Evolutionary conservation across 306 rosid species (phyloP).

Genomic region (Chamaecrista fasciculata): DNA sequence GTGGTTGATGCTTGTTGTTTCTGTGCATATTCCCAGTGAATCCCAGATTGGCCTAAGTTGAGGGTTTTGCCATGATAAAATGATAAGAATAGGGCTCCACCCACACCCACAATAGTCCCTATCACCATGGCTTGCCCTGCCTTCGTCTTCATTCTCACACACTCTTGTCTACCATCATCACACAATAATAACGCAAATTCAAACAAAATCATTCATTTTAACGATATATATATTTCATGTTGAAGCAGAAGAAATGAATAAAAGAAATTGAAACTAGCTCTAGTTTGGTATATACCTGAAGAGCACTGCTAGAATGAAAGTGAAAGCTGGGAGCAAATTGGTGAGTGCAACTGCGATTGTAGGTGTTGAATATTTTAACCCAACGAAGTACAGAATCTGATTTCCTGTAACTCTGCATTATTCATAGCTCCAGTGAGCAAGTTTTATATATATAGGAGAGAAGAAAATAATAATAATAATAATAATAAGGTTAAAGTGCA

Average conservation of each 20-base stretch:
- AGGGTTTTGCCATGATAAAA: constrained; percentile 71
- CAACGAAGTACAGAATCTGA: constrained; percentile 60
- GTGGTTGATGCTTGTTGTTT: constrained; percentile 29
- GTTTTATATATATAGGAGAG: too few species aligned
- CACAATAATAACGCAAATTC: too few species aligned
- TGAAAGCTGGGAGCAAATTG: constrained; percentile 87
- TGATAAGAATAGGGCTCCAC: constrained; percentile 76
- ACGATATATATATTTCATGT: background rate
- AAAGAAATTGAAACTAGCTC: background rate
- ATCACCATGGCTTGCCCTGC: constrained; percentile 51
- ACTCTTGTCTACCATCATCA: constrained; percentile 58
- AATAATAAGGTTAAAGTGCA: too few species aligned
- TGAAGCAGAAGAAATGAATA: background rate
- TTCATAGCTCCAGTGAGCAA: background rate
- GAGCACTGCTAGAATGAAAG: constrained; percentile 70
- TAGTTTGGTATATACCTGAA: constrained; percentile 46
- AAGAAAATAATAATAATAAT: too few species aligned
- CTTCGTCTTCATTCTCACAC: constrained; percentile 43
- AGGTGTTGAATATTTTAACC: constrained; percentile 61
- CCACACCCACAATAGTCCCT: constrained; percentile 68
- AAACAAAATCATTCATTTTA: background rate
- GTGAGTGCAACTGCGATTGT: constrained; percentile 63
- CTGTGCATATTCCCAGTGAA: constrained; percentile 69
- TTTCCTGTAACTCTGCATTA: constrained; percentile 74
- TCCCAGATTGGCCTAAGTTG: constrained; percentile 48